Conservation (phyloP, 2,329 filamentous ascomycete species). For the Aspergillus neoniger region DNA sequence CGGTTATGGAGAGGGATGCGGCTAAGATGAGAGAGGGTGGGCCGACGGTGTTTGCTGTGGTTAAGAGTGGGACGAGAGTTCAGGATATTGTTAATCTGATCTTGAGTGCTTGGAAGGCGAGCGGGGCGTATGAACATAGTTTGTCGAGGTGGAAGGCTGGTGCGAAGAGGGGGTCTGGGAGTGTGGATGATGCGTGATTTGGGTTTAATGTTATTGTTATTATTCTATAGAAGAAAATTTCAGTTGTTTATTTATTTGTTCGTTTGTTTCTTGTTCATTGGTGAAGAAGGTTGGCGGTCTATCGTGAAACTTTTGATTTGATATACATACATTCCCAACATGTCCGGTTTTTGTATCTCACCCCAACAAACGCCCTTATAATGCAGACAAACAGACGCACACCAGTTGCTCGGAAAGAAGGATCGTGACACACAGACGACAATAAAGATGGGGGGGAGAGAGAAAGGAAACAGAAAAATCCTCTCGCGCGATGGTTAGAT, state of each 20-base stretch:
- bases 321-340: background rate
- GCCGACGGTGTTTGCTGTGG: slow-evolving; percentile 92
- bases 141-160: slow-evolving; percentile 49
- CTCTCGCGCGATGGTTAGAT: background rate
- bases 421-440: background rate
- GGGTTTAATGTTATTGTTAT: no score
- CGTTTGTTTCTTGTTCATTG: background rate
- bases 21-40: slow-evolving; percentile 94
- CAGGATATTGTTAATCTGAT: slow-evolving; percentile 87
- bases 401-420: background rate
- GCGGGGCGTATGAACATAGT: slow-evolving; percentile 65
- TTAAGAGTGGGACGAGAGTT: slow-evolving; percentile 87
- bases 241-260: no score
- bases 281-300: no score
- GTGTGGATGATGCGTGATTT: slow-evolving; percentile 17
- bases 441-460: no score
- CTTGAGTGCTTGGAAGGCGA: slow-evolving; percentile 87
- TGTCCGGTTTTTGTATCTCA: background rate
- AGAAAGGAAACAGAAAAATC: background rate
- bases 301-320: background rate
- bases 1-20: slow-evolving; percentile 92
- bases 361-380: slow-evolving; percentile 4
- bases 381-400: background rate
- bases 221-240: no score
- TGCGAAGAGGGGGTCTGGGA: slow-evolving; percentile 39